Percentiles rank a stretch among this genome's conserved stretches.
Conservation (phyloP, 2,329 filamentous ascomycete genomes). For the Trichoderma sp. region DNA sequence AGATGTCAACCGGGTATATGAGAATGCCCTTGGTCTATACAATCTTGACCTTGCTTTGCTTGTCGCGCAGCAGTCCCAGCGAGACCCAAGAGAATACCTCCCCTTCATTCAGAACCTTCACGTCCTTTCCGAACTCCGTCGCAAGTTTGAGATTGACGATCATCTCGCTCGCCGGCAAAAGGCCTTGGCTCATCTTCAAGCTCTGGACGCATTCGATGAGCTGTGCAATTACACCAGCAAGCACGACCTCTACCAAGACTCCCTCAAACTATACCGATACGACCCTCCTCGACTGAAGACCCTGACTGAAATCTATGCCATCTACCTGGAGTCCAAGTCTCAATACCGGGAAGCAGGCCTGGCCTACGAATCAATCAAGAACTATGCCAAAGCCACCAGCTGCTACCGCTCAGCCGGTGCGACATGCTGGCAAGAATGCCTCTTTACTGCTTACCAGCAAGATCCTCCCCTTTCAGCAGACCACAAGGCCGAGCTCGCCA, state of each 20-base stretch:
- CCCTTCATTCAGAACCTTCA: conserved; percentile 90
- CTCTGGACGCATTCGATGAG: conserved; percentile 72
- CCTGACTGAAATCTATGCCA: conserved; percentile 76
- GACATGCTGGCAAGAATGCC: conserved; percentile 81
- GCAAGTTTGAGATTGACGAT: conserved; percentile 83
- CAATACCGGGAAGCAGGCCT: conserved; percentile 83
- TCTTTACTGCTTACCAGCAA: conserved; percentile 72
- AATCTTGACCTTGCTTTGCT: conserved; percentile 85
- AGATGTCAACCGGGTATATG: conserved; percentile 87
- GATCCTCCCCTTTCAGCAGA: conserved; percentile 55
- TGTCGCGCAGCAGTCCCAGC: conserved; percentile 92
- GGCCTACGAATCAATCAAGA: conserved; percentile 80
- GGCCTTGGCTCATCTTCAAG: conserved; percentile 73
- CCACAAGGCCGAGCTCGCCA: conserved; percentile 66
- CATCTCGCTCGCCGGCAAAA: conserved; percentile 74
- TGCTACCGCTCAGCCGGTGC: conserved; percentile 79
- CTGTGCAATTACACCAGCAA: conserved; percentile 73
- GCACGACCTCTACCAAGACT: conserved; percentile 73
- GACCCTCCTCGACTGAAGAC: conserved; percentile 62
- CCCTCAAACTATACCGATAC: conserved; percentile 81
- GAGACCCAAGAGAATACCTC: conserved; percentile 91
- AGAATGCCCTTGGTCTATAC: conserved; percentile 85
- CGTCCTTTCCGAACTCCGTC: conserved; percentile 64
- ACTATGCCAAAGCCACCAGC: conserved; percentile 70
- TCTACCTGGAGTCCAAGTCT: conserved; percentile 70